Base-by-base conservation (phyloP, 805 yeast species). In the Candida peoriensis region DNA sequence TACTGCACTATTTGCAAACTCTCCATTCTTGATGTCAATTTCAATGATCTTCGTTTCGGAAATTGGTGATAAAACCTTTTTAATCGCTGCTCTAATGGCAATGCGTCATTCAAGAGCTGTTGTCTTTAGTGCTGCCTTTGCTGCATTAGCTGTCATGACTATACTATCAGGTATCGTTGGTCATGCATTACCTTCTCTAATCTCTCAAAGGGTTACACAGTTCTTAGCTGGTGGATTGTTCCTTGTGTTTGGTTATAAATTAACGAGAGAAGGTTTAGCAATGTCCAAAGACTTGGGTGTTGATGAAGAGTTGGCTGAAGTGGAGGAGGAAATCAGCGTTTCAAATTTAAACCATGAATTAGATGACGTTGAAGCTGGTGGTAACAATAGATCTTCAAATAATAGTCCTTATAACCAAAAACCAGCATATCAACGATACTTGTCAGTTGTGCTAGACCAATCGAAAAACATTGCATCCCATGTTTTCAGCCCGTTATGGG, bases 1-100 rank as follows among this genome's bases (percentile, higher is more conserved):
- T 9, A 9, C 16, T 24, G 28, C 19, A 8, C 15, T 11, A 5
- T 25, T n/a, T n/a, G n/a, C 28, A 4, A 25, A 16, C 7, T 35
- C 44, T 11, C 60, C 94, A 4, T 81, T 93, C 47, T 49, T 84
- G 39, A 76, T 90, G 80, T 76, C 97, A 2, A 64, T 80, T 22
- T 75, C 90, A 12, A 93, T 93, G 98, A 93, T 93, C 53, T 64
- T 85, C 21, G 84, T 88, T n/a, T 84, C 95, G 20, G 99, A 93
- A 60, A 81, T 93, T 39, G 98, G 98, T 40, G 99, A 93, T 60
- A 93, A 93, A 64, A 93, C 99, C 0, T 93, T 93, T 56, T 71
- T 93, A 46, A 87, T 93, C 50, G 97, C 98, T 23, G 97, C 97
- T 2, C 69, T 93, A 45, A 89, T 93, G 96, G 96, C 97, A 20